Percentiles rank a stretch among this genome's conserved stretches.
phyloP scores from a whole-genome alignment of 805 yeast species.

The Saccharomyces paradoxus region DNA sequence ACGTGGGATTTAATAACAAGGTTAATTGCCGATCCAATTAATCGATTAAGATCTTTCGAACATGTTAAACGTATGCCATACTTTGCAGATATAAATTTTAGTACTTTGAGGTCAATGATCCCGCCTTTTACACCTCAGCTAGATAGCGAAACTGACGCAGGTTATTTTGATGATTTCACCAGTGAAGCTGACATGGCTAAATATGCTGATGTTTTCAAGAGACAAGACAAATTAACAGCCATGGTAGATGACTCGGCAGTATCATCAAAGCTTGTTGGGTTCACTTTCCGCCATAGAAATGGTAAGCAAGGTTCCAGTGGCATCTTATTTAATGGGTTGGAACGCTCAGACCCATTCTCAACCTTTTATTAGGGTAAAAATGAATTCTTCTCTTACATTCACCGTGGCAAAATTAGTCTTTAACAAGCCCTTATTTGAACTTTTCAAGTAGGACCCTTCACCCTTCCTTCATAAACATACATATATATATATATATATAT shows the following conservation, averaged over 20 bases:
- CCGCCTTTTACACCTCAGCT: conserved; percentile 97
- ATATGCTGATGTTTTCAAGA: conserved; percentile 92
- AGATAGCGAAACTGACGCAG: conserved; percentile 96
- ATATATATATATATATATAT: not conserved
- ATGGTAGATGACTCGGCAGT: conserved; percentile 48
- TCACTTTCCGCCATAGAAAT: conserved; percentile 81
- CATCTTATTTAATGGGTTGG: conserved; percentile 29
- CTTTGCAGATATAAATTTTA: conserved; percentile 80
- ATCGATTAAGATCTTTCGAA: conserved; percentile 67
- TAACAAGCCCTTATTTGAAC: not conserved
- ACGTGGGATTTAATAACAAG: conserved; percentile 85
- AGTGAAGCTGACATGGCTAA: conserved; percentile 96
- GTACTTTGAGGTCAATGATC: conserved; percentile 50
- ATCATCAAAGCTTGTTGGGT: conserved; percentile 79
- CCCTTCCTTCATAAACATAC: not conserved
- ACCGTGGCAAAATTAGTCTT: not conserved
- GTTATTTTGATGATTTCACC: conserved; percentile 94
- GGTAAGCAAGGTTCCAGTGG: conserved; percentile 34
- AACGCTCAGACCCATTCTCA: conserved; percentile 32
- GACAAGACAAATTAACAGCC: conserved; percentile 78
- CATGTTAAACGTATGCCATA: conserved; percentile 76
- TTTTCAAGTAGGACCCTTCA: not conserved
- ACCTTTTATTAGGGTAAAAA: conserved; percentile 23
- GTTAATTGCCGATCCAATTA: conserved; percentile 70
- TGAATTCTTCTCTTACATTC: not conserved